Percentiles rank a stretch among this genome's conserved stretches.
Evolutionary conservation across 75 land plant genomes (phyloP).

Genomic region (Gnetum montanum): DNA sequence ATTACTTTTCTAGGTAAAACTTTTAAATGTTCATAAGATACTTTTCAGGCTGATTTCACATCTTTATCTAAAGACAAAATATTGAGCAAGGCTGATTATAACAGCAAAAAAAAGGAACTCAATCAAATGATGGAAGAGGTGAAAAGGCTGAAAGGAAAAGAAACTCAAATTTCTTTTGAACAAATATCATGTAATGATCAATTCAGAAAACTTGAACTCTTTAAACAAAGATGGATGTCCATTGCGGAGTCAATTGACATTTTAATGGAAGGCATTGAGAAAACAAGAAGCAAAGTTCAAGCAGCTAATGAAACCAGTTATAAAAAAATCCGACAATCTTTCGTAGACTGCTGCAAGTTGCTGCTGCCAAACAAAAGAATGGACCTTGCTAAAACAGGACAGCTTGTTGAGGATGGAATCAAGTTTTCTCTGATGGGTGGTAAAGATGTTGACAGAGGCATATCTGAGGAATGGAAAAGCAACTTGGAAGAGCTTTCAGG

Average conservation of each 20-base stretch:
- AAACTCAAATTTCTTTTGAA: slow-evolving; percentile 9
- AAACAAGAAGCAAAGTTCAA: slow-evolving; percentile 9
- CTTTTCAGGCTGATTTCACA: slow-evolving; percentile 6
- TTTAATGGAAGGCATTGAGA: slow-evolving; percentile 16
- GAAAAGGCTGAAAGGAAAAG: slow-evolving; percentile 5
- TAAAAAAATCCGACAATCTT: slow-evolving; percentile 11
- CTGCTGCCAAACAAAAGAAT: slow-evolving; percentile 11
- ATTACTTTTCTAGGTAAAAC: too few relatives aligned
- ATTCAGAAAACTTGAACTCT: slow-evolving; percentile 10
- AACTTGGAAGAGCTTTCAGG: slow-evolving; percentile 23
- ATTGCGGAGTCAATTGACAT: slow-evolving; percentile 22
- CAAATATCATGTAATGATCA: slow-evolving; percentile 18
- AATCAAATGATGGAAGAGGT: slow-evolving; percentile 11
- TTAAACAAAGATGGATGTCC: slow-evolving; percentile 14
- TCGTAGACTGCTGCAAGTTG: slow-evolving; percentile 5
- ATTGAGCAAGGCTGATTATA: background rate
- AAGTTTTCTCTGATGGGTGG: slow-evolving; percentile 7
- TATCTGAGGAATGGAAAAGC: slow-evolving; percentile 13
- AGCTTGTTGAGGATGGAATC: slow-evolving; percentile 14
- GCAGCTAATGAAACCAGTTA: slow-evolving; percentile 15
- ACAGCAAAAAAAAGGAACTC: background rate
- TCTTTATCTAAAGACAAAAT: background rate
- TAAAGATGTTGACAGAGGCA: background rate
- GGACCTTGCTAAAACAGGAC: slow-evolving; percentile 9
- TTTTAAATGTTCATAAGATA: too few relatives aligned